A percentile compares a stretch with the other conserved stretches of the same genome.
These are phyloP conservation scores for Globisporangium alternatum DNA, from an alignment of 352 stramenopile species.

Conservation along the genomic window DNA sequence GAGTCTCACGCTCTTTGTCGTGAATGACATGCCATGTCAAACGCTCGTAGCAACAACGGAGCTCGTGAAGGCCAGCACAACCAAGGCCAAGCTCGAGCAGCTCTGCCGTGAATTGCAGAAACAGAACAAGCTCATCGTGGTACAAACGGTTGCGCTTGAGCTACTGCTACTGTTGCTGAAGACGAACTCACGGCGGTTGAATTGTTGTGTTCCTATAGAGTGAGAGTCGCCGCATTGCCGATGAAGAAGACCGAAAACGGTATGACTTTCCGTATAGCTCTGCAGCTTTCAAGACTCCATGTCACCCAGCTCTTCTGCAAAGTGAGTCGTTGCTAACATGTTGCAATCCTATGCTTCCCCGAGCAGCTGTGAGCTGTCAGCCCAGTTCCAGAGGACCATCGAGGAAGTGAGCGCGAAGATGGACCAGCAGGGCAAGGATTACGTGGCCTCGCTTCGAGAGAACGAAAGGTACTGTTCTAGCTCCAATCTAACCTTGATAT, in stretches of 20 bases:
- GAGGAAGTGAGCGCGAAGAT: conserved; percentile 89
- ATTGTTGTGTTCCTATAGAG: conserved; percentile 21
- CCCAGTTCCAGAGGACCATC: conserved; percentile 85
- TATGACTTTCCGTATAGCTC: conserved; percentile 8
- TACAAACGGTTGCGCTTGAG: conserved; percentile 15
- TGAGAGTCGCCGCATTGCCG: conserved; percentile 79
- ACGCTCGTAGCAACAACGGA: conserved; percentile 47
- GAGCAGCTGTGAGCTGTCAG: conserved; percentile 59
- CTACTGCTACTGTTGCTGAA: not conserved
- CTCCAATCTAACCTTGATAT: not conserved
- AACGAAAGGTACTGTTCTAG: conserved; percentile 50
- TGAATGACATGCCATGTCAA: no score
- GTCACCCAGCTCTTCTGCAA: not conserved
- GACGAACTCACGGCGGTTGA: not conserved
- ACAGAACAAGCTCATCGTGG: conserved; percentile 86
- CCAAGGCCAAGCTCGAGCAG: conserved; percentile 79
- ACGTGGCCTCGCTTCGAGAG: conserved; percentile 79
- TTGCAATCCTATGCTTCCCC: conserved; percentile 1
- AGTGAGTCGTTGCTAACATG: not conserved
- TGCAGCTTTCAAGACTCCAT: not conserved
- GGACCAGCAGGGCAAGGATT: conserved; percentile 83
- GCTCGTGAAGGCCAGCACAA: conserved; percentile 54
- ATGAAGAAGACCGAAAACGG: conserved; percentile 83
- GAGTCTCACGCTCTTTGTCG: no score
- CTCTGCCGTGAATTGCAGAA: conserved; percentile 85